A percentile compares a stretch with the other conserved stretches of the same genome.
Conservation (phyloP, 1,284 basidiomycete genomes). For the Tremellales sp. region DNA sequence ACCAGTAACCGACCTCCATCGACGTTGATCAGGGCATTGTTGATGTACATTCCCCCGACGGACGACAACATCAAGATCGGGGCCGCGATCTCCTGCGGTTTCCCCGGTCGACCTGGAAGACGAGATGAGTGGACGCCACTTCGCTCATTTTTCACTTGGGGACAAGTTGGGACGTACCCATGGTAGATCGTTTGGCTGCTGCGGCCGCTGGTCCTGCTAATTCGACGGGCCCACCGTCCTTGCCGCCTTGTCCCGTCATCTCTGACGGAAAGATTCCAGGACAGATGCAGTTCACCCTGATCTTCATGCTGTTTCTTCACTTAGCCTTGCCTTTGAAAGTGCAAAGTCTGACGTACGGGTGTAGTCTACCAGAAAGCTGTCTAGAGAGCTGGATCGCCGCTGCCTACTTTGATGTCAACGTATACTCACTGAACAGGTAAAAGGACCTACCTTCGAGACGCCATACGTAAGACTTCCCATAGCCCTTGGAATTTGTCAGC, state of each 20-base stretch:
- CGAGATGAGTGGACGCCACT: not conserved
- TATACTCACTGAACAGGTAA: not conserved
- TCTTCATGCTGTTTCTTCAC: constrained; percentile 17
- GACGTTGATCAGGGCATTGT: constrained; percentile 40
- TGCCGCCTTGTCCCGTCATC: constrained; percentile 19
- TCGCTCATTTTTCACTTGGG: not conserved
- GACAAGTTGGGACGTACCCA: too few relatives aligned
- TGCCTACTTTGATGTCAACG: not conserved
- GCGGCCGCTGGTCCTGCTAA: not conserved
- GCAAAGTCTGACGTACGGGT: constrained; percentile 18
- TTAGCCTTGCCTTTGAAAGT: not conserved
- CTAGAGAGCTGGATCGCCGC: constrained; percentile 28
- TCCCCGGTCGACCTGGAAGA: constrained; percentile 37
- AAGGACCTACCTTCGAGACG: constrained; percentile 21
- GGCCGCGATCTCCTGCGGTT: constrained; percentile 45
- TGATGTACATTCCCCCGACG: constrained; percentile 41
- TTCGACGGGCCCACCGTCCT: constrained; percentile 15
- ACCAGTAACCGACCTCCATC: constrained; percentile 45
- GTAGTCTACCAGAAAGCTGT: constrained; percentile 29
- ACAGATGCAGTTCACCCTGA: constrained; percentile 25
- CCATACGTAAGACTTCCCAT: constrained; percentile 22
- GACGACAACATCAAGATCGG: constrained; percentile 40
- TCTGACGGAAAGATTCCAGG: constrained; percentile 26
- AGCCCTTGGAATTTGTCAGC: constrained; percentile 9
- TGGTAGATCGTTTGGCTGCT: constrained; percentile 2